phyloP scores from a whole-genome alignment of 495 filamentous ascomycete species.

The Arthonia radiata region DNA sequence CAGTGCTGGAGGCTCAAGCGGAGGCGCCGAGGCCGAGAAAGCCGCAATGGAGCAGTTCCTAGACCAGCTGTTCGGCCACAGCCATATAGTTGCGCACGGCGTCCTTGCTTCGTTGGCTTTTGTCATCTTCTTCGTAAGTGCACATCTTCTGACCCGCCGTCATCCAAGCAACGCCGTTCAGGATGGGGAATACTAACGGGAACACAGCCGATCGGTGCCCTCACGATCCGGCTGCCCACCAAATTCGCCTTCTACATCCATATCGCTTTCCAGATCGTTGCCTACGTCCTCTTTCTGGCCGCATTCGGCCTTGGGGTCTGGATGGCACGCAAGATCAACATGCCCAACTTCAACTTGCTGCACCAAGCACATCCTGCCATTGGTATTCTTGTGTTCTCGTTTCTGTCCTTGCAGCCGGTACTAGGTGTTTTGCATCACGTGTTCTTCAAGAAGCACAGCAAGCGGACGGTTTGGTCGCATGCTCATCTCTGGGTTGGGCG shows the following conservation, averaged over 20 bases:
- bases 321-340: constrained; percentile 13
- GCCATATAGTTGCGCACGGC: constrained; percentile 13
- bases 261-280: constrained; percentile 28
- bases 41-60: no score
- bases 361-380: constrained; percentile 20
- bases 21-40: no score
- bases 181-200: no score
- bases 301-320: constrained; percentile 38
- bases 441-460: constrained; percentile 21
- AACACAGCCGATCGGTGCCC: constrained; percentile 30
- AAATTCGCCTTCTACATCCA: constrained; percentile 23
- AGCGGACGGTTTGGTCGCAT: constrained; percentile 28
- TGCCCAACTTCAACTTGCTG: constrained; percentile 11
- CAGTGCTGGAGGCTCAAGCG: no score
- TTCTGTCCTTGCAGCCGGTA: constrained; percentile 37
- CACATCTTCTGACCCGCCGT: no score
- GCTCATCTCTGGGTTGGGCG: constrained; percentile 51
- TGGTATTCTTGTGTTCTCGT: constrained; percentile 30
- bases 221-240: constrained; percentile 19
- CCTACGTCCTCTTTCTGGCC: constrained; percentile 28
- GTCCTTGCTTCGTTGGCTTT: constrained; percentile 14
- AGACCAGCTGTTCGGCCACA: no score
- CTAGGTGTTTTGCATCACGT: constrained; percentile 40
- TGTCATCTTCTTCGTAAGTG: constrained; percentile 20
- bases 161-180: no score